Evolutionary conservation across 1,284 basidiomycete species (phyloP).

Genomic region (Trichosporon coremiiforme): DNA sequence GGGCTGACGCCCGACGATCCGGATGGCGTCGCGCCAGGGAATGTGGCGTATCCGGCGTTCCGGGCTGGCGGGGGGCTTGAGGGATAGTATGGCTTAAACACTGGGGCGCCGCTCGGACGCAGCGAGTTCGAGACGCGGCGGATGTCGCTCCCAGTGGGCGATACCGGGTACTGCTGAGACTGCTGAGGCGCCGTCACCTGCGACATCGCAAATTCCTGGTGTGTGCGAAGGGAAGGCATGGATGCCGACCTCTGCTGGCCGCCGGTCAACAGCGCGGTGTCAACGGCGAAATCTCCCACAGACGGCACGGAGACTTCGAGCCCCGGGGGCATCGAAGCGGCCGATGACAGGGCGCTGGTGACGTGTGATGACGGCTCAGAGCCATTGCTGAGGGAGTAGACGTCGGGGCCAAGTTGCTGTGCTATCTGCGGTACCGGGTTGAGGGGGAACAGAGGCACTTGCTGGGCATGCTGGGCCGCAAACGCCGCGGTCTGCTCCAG

Average conservation of each 20-base stretch:
- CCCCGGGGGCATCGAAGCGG: background rate
- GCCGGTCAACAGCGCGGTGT: background rate
- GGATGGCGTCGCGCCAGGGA: background rate
- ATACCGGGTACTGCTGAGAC: background rate
- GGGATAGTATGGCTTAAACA: background rate
- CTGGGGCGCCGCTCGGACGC: background rate
- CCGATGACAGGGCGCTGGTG: background rate
- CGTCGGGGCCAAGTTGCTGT: background rate
- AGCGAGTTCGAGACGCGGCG: background rate
- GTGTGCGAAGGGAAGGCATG: background rate
- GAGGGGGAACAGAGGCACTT: background rate
- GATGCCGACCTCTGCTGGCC: background rate
- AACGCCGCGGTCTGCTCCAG: background rate
- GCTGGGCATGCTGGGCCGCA: background rate
- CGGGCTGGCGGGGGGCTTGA: background rate
- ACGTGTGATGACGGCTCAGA: background rate
- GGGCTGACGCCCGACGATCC: conserved; percentile 6
- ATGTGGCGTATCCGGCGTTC: background rate
- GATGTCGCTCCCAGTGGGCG: background rate
- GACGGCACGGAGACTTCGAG: background rate
- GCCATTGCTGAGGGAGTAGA: background rate
- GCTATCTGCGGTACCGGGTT: background rate
- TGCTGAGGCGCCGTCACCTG: background rate
- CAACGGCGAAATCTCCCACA: background rate
- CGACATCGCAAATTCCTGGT: background rate